A percentile compares a stretch with the other conserved stretches of the same genome.
Evolutionary conservation across 1,139 yeast genomes (phyloP).

Genomic region (Yarrowia galli): DNA sequence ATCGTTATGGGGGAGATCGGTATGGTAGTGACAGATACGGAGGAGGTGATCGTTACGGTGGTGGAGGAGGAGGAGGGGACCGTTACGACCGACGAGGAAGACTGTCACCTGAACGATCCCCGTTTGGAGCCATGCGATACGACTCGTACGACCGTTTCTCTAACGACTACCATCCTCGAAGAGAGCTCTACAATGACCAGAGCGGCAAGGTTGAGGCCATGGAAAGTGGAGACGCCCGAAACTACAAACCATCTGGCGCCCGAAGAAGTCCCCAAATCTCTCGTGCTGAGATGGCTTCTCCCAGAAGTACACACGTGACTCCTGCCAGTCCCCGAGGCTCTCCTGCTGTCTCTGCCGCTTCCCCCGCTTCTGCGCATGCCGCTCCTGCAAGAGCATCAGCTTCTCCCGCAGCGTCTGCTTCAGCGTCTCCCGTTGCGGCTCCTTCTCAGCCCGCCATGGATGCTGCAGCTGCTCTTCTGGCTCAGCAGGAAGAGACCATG

Average conservation of each 20-base stretch:
- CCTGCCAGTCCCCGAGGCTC: conserved; percentile 12
- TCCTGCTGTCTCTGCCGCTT: not conserved
- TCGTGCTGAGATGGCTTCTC: conserved; percentile 22
- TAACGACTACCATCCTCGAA: conserved; percentile 42
- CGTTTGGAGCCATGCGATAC: conserved; percentile 36
- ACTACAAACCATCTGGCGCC: conserved; percentile 24
- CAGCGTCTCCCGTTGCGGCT: conserved; percentile 20
- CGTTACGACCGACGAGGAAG: conserved; percentile 28
- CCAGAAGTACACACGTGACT: conserved; percentile 9
- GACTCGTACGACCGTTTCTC: conserved; percentile 37
- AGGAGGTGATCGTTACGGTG: conserved; percentile 39
- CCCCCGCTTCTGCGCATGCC: not conserved
- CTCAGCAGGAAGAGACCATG: conserved; percentile 51
- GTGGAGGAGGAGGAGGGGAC: conserved; percentile 38
- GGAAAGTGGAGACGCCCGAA: conserved; percentile 25
- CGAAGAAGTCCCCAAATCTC: conserved; percentile 33
- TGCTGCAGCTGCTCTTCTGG: conserved; percentile 41
- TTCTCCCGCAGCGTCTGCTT: conserved; percentile 14
- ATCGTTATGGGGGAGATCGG: conserved; percentile 37
- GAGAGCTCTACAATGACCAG: conserved; percentile 49
- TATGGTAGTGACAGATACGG: conserved; percentile 31
- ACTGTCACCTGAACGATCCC: conserved; percentile 13
- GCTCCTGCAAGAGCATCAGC: conserved; percentile 22
- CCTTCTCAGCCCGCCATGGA: conserved; percentile 27
- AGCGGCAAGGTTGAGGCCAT: conserved; percentile 48